Conservation (phyloP, 2,329 filamentous ascomycete species). For the Alternaria hordeiaustralica region DNA sequence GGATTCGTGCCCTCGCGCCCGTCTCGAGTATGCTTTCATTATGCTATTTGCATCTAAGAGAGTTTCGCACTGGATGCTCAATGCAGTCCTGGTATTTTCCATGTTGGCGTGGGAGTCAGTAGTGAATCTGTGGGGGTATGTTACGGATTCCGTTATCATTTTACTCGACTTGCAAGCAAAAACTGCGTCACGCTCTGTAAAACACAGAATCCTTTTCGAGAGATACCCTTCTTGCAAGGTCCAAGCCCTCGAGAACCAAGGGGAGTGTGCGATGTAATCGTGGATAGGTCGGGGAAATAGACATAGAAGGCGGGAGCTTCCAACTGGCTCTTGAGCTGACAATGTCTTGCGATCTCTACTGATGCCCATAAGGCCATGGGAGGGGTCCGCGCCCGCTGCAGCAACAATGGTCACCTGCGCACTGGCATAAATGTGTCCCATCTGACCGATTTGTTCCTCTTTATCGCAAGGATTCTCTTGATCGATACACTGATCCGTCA, state of each 20-base stretch:
- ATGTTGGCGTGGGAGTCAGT: too few species aligned
- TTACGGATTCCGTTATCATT: too few species aligned
- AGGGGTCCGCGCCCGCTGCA: neutral
- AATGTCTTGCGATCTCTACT: neutral
- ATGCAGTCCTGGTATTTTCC: too few species aligned
- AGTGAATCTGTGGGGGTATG: too few species aligned
- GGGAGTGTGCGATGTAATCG: rapidly evolving
- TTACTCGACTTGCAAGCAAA: neutral
- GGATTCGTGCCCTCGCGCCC: neutral
- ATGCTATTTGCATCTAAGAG: rapidly evolving
- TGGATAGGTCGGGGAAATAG: rapidly evolving
- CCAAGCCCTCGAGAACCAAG: neutral
- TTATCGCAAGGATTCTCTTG: neutral
- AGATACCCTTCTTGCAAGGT: neutral
- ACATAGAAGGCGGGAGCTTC: rapidly evolving
- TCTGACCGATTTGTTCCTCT: neutral
- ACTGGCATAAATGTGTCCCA: neutral
- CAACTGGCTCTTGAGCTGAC: neutral
- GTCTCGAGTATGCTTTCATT: rapidly evolving
- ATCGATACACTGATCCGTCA: neutral
- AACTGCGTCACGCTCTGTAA: neutral
- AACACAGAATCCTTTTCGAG: neutral
- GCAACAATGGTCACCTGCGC: neutral
- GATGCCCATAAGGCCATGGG: neutral
- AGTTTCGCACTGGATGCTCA: too few species aligned